phyloP scores from a whole-genome alignment of 2,329 filamentous ascomycete species.

The Fusarium duplospermum region DNA sequence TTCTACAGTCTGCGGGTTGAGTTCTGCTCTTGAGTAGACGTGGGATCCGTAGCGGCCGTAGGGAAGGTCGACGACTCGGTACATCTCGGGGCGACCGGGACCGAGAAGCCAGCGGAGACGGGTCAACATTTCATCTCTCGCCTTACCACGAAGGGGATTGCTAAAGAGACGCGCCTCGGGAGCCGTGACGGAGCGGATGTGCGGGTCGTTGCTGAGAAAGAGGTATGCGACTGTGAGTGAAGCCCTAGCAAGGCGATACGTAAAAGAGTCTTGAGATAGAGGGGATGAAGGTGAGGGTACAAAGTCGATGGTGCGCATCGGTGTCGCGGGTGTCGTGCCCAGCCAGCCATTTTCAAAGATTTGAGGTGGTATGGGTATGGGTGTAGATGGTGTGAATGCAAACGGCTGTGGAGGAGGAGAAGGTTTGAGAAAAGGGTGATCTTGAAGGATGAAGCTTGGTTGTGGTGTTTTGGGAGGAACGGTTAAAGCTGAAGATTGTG shows the following conservation, averaged over 20 bases:
- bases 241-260: slow-evolving; percentile 36
- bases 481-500: slow-evolving; percentile 3
- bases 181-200: slow-evolving; percentile 1
- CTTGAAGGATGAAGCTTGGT: slow-evolving; percentile 10
- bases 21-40: slow-evolving; percentile 35
- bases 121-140: slow-evolving; percentile 39
- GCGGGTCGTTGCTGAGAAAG: slow-evolving; percentile 30
- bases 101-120: slow-evolving; percentile 41
- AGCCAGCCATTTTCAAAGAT: slow-evolving; percentile 44
- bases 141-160: slow-evolving; percentile 23
- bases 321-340: slow-evolving; percentile 22
- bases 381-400: slow-evolving; percentile 7
- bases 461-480: slow-evolving; percentile 1
- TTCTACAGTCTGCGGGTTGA: slow-evolving; percentile 28
- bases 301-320: slow-evolving; percentile 7
- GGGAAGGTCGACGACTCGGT: slow-evolving; percentile 40
- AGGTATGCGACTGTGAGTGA: slow-evolving; percentile 35
- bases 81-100: slow-evolving; percentile 36
- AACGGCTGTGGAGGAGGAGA: not conserved
- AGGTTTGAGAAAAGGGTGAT: slow-evolving; percentile 6
- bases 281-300: not conserved
- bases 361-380: slow-evolving; percentile 30
- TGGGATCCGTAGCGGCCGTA: slow-evolving; percentile 42
- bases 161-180: slow-evolving; percentile 36
- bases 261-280: slow-evolving; percentile 34